Evolutionary conservation across 305 asterid species (phyloP).

Genomic region (Solanum chacoense): DNA sequence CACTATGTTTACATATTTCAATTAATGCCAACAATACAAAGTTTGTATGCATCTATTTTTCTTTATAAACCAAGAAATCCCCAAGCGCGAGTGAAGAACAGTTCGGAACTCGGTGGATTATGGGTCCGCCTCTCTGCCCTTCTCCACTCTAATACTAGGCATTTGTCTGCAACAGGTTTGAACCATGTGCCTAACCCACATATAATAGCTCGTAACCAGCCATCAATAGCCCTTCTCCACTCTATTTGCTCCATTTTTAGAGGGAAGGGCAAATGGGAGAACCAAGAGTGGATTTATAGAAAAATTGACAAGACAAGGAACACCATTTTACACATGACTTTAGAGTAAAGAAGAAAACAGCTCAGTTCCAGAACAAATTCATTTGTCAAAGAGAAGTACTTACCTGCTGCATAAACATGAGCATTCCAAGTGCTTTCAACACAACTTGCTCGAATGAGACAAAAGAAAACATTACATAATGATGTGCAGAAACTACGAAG

Average conservation of each 20-base stretch:
- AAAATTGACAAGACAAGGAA: neutral
- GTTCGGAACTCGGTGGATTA: neutral
- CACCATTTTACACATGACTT: neutral
- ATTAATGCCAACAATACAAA: neutral
- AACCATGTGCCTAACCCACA: neutral
- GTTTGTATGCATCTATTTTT: neutral
- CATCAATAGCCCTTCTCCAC: neutral
- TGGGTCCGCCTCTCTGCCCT: neutral
- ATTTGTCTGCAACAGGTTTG: neutral
- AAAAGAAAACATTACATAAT: constrained; percentile 37
- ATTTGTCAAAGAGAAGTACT: constrained; percentile 3
- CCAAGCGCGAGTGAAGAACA: neutral
- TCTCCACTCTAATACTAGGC: neutral
- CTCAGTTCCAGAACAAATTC: neutral
- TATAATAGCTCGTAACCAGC: neutral
- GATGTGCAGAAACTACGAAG: constrained; percentile 36
- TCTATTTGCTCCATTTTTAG: neutral
- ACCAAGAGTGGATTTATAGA: neutral
- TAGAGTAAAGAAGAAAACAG: neutral
- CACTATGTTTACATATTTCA: neutral
- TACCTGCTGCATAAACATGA: constrained; percentile 53
- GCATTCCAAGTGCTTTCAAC: constrained; percentile 31
- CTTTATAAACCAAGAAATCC: neutral
- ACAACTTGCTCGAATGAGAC: constrained; percentile 27
- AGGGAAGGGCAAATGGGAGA: neutral